These are phyloP conservation scores for Oryza rufipogon DNA, from an alignment of 176 grass and related monocot genomes.

Conservation along the genomic window DNA sequence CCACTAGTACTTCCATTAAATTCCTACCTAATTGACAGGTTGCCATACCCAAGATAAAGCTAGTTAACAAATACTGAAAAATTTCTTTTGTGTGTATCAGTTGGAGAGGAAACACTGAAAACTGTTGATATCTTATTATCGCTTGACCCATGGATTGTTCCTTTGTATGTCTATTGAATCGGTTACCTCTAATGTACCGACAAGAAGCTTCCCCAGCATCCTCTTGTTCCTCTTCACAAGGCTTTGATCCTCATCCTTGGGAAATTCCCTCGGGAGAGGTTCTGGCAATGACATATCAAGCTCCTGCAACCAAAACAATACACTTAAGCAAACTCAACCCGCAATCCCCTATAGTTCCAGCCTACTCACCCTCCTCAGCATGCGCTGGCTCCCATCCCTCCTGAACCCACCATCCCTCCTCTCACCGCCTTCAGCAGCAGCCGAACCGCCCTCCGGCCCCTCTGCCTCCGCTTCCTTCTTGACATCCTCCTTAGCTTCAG, in stretches of 20 bases:
- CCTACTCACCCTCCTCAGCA: conserved; percentile 65
- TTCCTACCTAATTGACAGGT: neutral
- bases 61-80: neutral
- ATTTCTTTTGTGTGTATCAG: neutral
- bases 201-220: conserved; percentile 96
- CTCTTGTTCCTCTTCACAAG: conserved; percentile 88
- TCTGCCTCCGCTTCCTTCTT: conserved; percentile 33
- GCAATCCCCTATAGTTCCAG: neutral
- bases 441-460: conserved; percentile 4
- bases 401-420: conserved; percentile 63
- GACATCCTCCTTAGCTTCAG: conserved; percentile 49
- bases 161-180: neutral
- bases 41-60: neutral
- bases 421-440: conserved; percentile 27
- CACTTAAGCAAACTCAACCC: conserved; percentile 12
- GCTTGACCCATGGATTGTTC: neutral
- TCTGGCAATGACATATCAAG: conserved; percentile 75
- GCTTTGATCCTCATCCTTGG: conserved; percentile 69
- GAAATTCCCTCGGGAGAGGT: conserved; percentile 80
- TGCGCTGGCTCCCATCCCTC: conserved; percentile 59
- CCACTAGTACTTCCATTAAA: neutral
- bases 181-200: conserved; percentile 89
- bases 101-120: neutral
- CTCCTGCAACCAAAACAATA: conserved; percentile 50
- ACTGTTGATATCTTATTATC: neutral